Percentiles rank a stretch among this genome's conserved stretches.
These are phyloP conservation scores for Delitschia confertaspora DNA, from an alignment of 495 filamentous ascomycete genomes.

Conservation along the genomic window DNA sequence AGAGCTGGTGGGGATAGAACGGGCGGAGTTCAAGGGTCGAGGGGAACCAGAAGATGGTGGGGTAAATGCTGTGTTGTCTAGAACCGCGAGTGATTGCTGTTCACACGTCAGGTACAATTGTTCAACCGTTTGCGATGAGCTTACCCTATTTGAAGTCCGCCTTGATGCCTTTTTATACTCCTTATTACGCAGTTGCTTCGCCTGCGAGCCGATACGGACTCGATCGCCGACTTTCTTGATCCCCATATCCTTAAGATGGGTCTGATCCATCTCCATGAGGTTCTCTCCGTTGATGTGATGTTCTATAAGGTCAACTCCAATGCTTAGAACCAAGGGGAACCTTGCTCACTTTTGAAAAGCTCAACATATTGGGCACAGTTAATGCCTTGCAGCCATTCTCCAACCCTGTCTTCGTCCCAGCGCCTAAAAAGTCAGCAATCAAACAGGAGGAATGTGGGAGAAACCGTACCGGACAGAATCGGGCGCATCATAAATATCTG, in stretches of 20 bases:
- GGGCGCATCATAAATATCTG: constrained; percentile 56
- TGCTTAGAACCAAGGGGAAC: too few species aligned
- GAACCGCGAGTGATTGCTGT: constrained; percentile 62
- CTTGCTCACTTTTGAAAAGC: constrained; percentile 61
- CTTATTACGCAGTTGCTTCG: constrained; percentile 83
- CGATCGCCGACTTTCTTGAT: constrained; percentile 97
- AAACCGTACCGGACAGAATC: constrained; percentile 50
- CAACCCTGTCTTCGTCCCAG: constrained; percentile 89
- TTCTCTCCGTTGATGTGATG: constrained; percentile 98
- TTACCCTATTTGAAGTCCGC: constrained; percentile 64
- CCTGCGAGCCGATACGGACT: constrained; percentile 80
- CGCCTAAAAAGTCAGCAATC: constrained; percentile 36
- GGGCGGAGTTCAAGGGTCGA: constrained; percentile 46
- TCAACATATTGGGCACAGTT: constrained; percentile 89
- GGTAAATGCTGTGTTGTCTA: constrained; percentile 52
- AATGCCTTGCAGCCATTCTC: constrained; percentile 80
- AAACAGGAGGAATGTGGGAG: background rate
- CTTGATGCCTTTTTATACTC: constrained; percentile 76
- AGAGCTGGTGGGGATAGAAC: constrained; percentile 38
- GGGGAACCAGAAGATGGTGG: constrained; percentile 61
- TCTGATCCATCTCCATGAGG: constrained; percentile 92
- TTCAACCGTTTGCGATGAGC: constrained; percentile 23
- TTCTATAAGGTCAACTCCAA: constrained; percentile 38
- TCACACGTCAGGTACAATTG: constrained; percentile 8
- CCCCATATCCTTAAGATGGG: constrained; percentile 92